Base-by-base conservation (phyloP, 225 moss, liverwort and hornwort genomes). In the Polytrichum commune region DNA sequence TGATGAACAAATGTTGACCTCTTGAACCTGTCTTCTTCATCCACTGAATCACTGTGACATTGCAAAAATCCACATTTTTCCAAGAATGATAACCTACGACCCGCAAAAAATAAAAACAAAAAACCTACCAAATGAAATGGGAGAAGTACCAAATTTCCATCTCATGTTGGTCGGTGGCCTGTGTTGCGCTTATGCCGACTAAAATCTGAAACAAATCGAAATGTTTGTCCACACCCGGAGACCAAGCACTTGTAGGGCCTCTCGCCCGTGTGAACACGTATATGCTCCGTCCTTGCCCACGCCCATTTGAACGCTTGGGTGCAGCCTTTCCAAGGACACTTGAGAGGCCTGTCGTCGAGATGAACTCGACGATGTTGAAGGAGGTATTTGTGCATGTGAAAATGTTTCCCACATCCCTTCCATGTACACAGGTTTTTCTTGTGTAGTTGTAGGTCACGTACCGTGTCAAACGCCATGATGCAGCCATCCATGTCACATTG, bases 231-330 rank as follows among this genome's bases (percentile, higher is more conserved):
- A 83, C 95, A 96, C 66, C 86, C 91, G 62, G 91, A 90, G 69
- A 93, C 86, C 64, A 75, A 24, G 77, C 87, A 88, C 75, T 79
- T 84, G 76, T 96, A 96, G 33, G 95, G 95, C 77, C 95, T 84
- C 85, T 91, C 95, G 8, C 95, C 93, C 0, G 93, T 96, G 67
- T 96, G 95, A 8, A 96, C 93, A 19, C 95, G 86, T 30, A 96
- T 90, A 30, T 96, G 95, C 79, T 96, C 95, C n/a, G 95, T 96
- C 33, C 95, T 78, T 53, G 95, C 95, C 95, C 95, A 96, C 19
- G 95, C 93, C 95, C 95, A 96, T 67, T 96, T 96, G 54, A 96
- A 96, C 2, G 95, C 76, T 65, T 90, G 90, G 4, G 88, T 85
- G 79, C 95, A 96, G 66, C 88, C 93, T 78, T 85, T 83, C 72